These are phyloP conservation scores for Flammula alnicola DNA, from an alignment of 1,284 basidiomycete species.

Conservation along the genomic window DNA sequence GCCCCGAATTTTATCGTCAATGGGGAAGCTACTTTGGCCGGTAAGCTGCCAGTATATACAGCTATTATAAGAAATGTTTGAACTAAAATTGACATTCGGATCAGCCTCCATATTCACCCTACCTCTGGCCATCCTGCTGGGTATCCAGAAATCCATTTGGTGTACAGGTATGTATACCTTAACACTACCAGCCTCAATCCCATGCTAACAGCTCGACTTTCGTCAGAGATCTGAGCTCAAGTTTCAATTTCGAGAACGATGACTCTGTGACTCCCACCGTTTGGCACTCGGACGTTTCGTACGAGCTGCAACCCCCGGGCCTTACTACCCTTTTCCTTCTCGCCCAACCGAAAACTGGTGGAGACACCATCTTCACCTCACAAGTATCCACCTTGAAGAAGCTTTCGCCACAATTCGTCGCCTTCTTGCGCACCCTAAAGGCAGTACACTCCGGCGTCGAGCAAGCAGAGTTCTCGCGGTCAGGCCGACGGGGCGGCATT, in stretches of 20 bases:
- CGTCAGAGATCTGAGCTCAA: slow-evolving; percentile 61
- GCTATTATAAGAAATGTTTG: background rate
- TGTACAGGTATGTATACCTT: slow-evolving; percentile 56
- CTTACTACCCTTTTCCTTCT: slow-evolving; percentile 57
- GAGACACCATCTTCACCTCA: slow-evolving; percentile 61
- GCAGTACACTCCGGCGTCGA: slow-evolving; percentile 72
- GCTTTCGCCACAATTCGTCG: slow-evolving; percentile 64
- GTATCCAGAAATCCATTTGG: slow-evolving; percentile 78
- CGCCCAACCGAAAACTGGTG: slow-evolving; percentile 39
- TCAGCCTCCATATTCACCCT: slow-evolving; percentile 78
- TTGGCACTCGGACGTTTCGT: slow-evolving; percentile 55
- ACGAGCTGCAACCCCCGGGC: slow-evolving; percentile 62
- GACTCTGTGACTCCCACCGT: slow-evolving; percentile 67
- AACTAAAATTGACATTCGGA: slow-evolving; percentile 19
- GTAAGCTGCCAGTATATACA: slow-evolving; percentile 32
- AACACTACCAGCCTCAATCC: background rate
- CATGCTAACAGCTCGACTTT: slow-evolving; percentile 1
- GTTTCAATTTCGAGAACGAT: slow-evolving; percentile 73
- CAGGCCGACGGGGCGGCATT: slow-evolving; percentile 10
- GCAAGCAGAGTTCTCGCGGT: no score
- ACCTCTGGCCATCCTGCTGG: slow-evolving; percentile 75
- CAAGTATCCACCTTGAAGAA: slow-evolving; percentile 22
- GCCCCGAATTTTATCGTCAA: slow-evolving; percentile 71
- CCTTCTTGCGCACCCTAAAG: slow-evolving; percentile 59
- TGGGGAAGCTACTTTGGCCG: slow-evolving; percentile 73